Evolutionary conservation across 1,284 basidiomycete genomes (phyloP), one percentile per base, ranked within the genome.

Genomic region (Psilocybe mexicana): DNA sequence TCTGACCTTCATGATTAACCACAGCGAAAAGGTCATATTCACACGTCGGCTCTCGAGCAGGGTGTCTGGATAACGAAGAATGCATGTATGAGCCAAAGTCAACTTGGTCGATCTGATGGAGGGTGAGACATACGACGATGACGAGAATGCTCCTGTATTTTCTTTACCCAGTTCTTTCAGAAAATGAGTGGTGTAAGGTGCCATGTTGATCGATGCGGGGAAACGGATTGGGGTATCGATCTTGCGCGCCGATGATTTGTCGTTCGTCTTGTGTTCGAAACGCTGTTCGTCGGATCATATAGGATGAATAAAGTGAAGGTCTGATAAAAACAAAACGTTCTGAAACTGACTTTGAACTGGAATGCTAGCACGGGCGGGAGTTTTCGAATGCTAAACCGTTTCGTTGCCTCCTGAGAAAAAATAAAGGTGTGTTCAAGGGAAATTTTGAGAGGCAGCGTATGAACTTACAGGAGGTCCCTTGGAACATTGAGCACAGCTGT

Each of bases 1-100:
- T 87, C 71, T 92, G 90, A 7, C 96, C 96, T 70, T 97, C 93
- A 72, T 98, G 96, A 61, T 94, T 95, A 59, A 98, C 90, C 35
- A 98, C 94, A 6, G 93, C 91, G 67, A 96, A 95, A 1, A 98
- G 82, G 68, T 97, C 93, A 71, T 97, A 98, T 55, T 92, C 87
- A 72, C 93, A 98, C 73, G 94, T 80, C 11, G 81, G 79, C 40
- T 83, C 78, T 1, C 90, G 87, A 0, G 88, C 86, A 4, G 79
- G 76, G 60, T 77, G 74, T 54, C 76, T 78, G 12, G 52, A 7
- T 12, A 6, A 36, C n/a, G 10, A 24, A 2, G 25, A 14, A 54
- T 50, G 54, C 24, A 47, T 52, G 18, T 43, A 28, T 18, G 18
- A 18, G 18, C 18, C 18, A 18, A 18, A 18, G 18, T 18, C 18